Percentiles rank a stretch among this genome's conserved stretches.
phyloP scores from a whole-genome alignment of 768 basidiomycete species.

The Amanita brunnescens region DNA sequence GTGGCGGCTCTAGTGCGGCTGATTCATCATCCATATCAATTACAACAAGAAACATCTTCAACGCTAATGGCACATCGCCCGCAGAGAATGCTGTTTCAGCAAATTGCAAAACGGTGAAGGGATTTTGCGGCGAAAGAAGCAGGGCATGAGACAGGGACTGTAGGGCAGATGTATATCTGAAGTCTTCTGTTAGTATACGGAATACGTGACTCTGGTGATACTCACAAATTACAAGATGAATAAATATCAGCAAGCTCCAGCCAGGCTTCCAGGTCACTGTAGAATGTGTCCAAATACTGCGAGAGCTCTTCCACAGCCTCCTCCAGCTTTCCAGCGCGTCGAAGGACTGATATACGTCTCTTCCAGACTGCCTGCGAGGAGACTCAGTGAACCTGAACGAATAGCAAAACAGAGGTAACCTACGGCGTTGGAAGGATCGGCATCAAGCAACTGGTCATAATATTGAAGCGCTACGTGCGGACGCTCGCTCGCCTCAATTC shows the following conservation, averaged over 20 bases:
- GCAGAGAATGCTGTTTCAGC: conserved; percentile 85
- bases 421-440: conserved; percentile 65
- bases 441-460: conserved; percentile 56
- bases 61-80: conserved; percentile 62
- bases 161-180: conserved; percentile 64
- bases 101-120: conserved; percentile 73
- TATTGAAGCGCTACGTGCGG: conserved; percentile 49
- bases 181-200: not conserved
- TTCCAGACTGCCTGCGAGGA: conserved; percentile 59
- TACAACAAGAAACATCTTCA: conserved; percentile 71
- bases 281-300: conserved; percentile 76
- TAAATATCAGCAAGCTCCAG: conserved; percentile 79
- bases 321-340: conserved; percentile 52
- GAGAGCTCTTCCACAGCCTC: conserved; percentile 65
- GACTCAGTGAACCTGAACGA: not conserved
- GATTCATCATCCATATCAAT: conserved; percentile 68
- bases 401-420: conserved; percentile 17
- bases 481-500: conserved; percentile 61
- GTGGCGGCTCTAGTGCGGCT: conserved; percentile 30
- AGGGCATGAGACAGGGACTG: conserved; percentile 76
- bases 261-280: conserved; percentile 85
- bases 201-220: conserved; percentile 4
- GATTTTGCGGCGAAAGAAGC: conserved; percentile 78
- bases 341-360: conserved; percentile 67
- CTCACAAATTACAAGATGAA: conserved; percentile 64